phyloP scores from a whole-genome alignment of 140 eudicot genomes.

The Stevia rebaudiana region DNA sequence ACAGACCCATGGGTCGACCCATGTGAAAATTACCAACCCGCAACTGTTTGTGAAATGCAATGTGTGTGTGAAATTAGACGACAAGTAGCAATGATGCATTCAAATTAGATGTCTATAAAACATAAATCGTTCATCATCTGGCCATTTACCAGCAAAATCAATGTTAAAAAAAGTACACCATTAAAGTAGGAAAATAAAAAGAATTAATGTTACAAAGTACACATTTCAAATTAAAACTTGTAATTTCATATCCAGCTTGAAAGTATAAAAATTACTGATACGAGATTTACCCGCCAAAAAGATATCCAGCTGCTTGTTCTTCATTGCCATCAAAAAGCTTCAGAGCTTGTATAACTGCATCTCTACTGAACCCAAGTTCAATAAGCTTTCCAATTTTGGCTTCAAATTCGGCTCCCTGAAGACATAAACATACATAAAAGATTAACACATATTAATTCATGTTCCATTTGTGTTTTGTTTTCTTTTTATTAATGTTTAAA shows the following conservation, averaged over 20 bases:
- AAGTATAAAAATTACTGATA: constrained; percentile 4
- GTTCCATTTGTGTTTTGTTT: not conserved
- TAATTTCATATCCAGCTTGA: not conserved
- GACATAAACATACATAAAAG: constrained; percentile 4
- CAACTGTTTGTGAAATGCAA: not conserved
- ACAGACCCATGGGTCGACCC: not conserved
- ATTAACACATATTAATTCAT: not conserved
- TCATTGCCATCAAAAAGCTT: constrained; percentile 80
- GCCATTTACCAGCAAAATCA: constrained; percentile 26
- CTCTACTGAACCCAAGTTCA: constrained; percentile 88
- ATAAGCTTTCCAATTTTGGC: constrained; percentile 77
- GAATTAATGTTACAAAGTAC: constrained; percentile 24
- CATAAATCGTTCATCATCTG: not conserved
- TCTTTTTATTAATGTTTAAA: not conserved
- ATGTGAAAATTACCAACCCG: not conserved
- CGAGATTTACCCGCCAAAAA: constrained; percentile 62
- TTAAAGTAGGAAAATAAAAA: constrained; percentile 13
- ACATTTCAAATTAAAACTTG: constrained; percentile 4
- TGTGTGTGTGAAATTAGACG: not conserved
- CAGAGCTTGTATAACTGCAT: constrained; percentile 70
- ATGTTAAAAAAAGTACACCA: constrained; percentile 16
- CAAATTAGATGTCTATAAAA: constrained; percentile 11
- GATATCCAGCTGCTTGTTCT: constrained; percentile 94
- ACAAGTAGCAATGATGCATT: not conserved
- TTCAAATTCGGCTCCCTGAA: constrained; percentile 85